Conservation (phyloP, 1,284 basidiomycete species). For the Butyriboletus regius region DNA sequence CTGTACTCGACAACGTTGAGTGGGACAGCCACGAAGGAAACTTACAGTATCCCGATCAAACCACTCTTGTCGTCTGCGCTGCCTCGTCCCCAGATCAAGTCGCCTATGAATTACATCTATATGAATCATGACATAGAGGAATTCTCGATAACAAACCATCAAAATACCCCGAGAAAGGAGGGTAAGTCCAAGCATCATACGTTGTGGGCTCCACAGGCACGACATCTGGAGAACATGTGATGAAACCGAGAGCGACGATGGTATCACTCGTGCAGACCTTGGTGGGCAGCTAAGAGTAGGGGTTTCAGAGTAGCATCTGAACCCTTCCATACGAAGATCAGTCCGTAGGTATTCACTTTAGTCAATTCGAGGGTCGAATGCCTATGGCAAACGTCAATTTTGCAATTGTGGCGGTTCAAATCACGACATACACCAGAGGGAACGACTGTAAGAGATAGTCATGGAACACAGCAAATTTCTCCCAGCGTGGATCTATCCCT, state of each 20-base stretch:
- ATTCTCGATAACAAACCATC: slow-evolving; percentile 32
- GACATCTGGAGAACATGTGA: slow-evolving; percentile 37
- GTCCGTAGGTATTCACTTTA: slow-evolving; percentile 58
- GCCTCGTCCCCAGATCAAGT: slow-evolving; percentile 48
- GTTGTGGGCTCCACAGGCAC: slow-evolving; percentile 53
- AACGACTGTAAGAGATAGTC: slow-evolving; percentile 38
- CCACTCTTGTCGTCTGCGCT: slow-evolving; percentile 47
- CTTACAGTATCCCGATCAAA: slow-evolving; percentile 41
- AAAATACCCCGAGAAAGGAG: slow-evolving; percentile 48
- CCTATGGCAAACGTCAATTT: slow-evolving; percentile 26
- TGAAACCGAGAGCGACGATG: not conserved
- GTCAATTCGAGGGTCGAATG: slow-evolving; percentile 47
- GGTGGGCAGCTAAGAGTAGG: slow-evolving; percentile 58
- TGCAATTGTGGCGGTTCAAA: not conserved
- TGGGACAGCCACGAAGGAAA: not conserved
- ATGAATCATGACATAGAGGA: not conserved
- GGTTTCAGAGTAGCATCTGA: slow-evolving; percentile 53
- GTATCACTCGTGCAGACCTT: slow-evolving; percentile 39
- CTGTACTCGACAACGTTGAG: not conserved
- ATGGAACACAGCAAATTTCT: slow-evolving; percentile 40
- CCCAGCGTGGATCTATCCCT: slow-evolving; percentile 43
- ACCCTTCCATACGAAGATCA: slow-evolving; percentile 61
- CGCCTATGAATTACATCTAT: slow-evolving; percentile 19
- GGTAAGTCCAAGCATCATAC: slow-evolving; percentile 48
- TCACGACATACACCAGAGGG: slow-evolving; percentile 35